A percentile compares a stretch with the other conserved stretches of the same genome.
Conservation (phyloP, 331 rosid genomes). For the Malus hybrid region DNA sequence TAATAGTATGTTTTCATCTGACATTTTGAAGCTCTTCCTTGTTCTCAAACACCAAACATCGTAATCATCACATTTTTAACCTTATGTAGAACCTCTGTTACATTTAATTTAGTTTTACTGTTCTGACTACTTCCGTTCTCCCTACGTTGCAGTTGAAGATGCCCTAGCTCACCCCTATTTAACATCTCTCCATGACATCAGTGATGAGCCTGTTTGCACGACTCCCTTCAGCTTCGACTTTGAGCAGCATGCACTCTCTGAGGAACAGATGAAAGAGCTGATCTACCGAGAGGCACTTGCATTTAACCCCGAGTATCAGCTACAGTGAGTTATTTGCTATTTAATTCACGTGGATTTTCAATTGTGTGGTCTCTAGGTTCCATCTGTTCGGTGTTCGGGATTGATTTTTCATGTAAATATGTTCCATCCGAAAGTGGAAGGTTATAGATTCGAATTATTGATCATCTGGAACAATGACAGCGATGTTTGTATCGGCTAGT, state of each 20-base stretch:
- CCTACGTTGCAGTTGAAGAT: slow-evolving; percentile 59
- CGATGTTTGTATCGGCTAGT: slow-evolving; percentile 22
- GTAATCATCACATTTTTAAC: not conserved
- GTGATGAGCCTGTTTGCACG: slow-evolving; percentile 94
- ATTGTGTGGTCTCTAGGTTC: slow-evolving; percentile 27
- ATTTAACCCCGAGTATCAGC: slow-evolving; percentile 84
- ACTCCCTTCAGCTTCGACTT: slow-evolving; percentile 96
- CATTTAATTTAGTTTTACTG: not conserved
- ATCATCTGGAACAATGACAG: not conserved
- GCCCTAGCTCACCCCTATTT: slow-evolving; percentile 93
- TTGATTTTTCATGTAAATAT: slow-evolving; percentile 46
- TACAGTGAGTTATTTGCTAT: slow-evolving; percentile 22
- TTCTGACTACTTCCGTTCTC: not conserved
- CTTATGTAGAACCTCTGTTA: not conserved
- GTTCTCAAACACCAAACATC: not conserved
- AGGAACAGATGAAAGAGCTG: slow-evolving; percentile 96
- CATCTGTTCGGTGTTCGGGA: slow-evolving; percentile 22
- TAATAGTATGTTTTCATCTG: not conserved
- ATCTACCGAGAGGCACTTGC: slow-evolving; percentile 92
- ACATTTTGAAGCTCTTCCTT: not conserved
- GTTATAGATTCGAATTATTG: slow-evolving; percentile 29
- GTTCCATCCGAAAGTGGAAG: slow-evolving; percentile 47
- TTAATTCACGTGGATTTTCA: slow-evolving; percentile 9
- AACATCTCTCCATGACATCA: slow-evolving; percentile 92
- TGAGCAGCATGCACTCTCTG: slow-evolving; percentile 87